These are phyloP conservation scores for Peziza echinospora DNA, from an alignment of 495 filamentous ascomycete genomes.

Conservation along the genomic window DNA sequence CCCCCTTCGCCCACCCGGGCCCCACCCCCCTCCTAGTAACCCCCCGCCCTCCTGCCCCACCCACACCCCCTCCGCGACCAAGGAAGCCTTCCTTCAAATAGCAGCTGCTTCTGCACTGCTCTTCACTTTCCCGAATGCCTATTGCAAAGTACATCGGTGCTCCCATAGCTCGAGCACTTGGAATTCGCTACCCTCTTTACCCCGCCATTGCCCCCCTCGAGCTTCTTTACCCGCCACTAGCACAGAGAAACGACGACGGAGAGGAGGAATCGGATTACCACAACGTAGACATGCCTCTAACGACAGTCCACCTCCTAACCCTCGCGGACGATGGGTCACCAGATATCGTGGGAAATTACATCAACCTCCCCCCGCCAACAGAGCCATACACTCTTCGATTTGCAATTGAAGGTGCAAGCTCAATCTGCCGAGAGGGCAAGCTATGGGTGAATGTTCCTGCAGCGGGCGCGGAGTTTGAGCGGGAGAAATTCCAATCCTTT, in stretches of 20 bases:
- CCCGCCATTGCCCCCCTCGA: neutral
- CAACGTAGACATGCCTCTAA: conserved; percentile 26
- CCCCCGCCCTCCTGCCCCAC: no score
- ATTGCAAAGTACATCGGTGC: neutral
- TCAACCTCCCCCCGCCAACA: conserved; percentile 63
- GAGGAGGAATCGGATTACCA: neutral
- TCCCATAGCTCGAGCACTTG: neutral
- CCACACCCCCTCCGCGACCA: no score
- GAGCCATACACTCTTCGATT: conserved; percentile 63
- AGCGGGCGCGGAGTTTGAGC: conserved; percentile 46
- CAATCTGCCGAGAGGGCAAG: conserved; percentile 79
- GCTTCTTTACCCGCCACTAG: neutral
- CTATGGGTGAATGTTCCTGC: conserved; percentile 90
- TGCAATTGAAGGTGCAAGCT: conserved; percentile 85
- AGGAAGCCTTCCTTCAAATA: no score
- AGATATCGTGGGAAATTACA: conserved; percentile 70
- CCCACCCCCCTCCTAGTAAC: no score
- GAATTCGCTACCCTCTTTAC: neutral
- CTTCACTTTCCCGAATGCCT: neutral
- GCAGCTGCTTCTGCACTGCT: no score
- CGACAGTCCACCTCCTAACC: conserved; percentile 53
- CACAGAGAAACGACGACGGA: neutral
- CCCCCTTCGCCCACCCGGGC: no score
- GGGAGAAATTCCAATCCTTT: conserved; percentile 61
- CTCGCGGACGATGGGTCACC: conserved; percentile 84